Evolutionary conservation across 139 green algal genomes (phyloP).

Genomic region (Tetraselmis striata): DNA sequence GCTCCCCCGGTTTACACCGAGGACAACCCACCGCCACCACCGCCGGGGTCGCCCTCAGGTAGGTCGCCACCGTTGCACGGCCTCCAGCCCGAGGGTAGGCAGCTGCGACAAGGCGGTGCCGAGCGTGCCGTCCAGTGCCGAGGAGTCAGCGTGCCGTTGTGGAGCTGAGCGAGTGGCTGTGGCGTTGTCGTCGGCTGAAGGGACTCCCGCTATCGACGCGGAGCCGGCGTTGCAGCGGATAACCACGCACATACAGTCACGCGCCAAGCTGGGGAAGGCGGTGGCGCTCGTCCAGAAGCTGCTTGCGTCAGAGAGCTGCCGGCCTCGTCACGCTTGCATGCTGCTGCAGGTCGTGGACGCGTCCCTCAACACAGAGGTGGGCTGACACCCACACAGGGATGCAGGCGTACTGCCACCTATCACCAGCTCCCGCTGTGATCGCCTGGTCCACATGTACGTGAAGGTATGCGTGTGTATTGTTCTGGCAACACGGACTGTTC

Average conservation of each 20-base stretch:
- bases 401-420: no score
- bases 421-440: no score
- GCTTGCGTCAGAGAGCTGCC: background rate
- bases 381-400: no score
- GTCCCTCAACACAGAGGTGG: background rate
- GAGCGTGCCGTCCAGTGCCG: no score
- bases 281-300: background rate
- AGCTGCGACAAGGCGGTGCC: no score
- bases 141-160: background rate
- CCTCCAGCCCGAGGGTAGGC: no score
- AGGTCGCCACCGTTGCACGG: no score
- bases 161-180: background rate
- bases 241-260: background rate
- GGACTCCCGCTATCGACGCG: background rate
- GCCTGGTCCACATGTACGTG: no score
- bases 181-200: background rate
- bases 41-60: background rate
- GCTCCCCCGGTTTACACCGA: background rate
- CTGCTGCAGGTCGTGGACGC: background rate
- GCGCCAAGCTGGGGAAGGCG: background rate
- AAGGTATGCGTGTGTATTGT: no score
- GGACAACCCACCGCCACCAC: background rate
- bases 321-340: background rate
- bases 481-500: no score
- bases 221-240: background rate